Evolutionary conservation across 441 rosid species (phyloP).

Genomic region (Erysimum pusillum): DNA sequence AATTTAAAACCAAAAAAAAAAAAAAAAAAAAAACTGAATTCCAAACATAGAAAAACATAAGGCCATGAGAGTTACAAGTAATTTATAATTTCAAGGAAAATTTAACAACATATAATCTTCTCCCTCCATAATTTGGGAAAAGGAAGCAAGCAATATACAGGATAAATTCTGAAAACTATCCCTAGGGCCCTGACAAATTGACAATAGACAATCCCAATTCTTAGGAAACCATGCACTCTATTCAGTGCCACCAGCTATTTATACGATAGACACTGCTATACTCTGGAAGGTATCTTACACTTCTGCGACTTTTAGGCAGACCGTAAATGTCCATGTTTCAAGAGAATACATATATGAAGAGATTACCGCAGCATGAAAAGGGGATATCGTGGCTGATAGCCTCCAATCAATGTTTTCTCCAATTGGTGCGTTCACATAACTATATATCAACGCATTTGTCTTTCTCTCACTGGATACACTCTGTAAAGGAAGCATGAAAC

Average conservation of each 20-base stretch:
- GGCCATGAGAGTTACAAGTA: no score
- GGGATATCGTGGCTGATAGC: conserved; percentile 94
- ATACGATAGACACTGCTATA: conserved; percentile 30
- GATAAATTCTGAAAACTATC: conserved; percentile 9
- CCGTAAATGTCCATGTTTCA: conserved; percentile 7
- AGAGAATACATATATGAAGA: conserved; percentile 40
- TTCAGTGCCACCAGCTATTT: conserved; percentile 26
- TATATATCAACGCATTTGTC: conserved; percentile 91
- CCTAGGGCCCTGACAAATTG: conserved; percentile 20
- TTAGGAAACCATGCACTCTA: conserved; percentile 29
- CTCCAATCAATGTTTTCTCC: conserved; percentile 98
- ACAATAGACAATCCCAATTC: no score
- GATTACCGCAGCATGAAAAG: conserved; percentile 96
- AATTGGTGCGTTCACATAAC: conserved; percentile 81
- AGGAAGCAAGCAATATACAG: conserved; percentile 20
- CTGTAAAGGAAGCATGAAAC: conserved; percentile 59
- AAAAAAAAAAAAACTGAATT: no score
- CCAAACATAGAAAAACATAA: conserved; percentile 15
- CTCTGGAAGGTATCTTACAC: conserved; percentile 20
- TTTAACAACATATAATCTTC: conserved; percentile 9
- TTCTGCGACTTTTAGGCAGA: conserved; percentile 28
- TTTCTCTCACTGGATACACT: conserved; percentile 94
- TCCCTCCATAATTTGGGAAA: conserved; percentile 19
- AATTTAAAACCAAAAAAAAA: no score
- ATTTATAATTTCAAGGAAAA: neutral